A percentile compares a stretch with the other conserved stretches of the same genome.
These are phyloP conservation scores for Paradendryphiella salina DNA, from an alignment of 2,329 filamentous ascomycete species.

Conservation along the genomic window DNA sequence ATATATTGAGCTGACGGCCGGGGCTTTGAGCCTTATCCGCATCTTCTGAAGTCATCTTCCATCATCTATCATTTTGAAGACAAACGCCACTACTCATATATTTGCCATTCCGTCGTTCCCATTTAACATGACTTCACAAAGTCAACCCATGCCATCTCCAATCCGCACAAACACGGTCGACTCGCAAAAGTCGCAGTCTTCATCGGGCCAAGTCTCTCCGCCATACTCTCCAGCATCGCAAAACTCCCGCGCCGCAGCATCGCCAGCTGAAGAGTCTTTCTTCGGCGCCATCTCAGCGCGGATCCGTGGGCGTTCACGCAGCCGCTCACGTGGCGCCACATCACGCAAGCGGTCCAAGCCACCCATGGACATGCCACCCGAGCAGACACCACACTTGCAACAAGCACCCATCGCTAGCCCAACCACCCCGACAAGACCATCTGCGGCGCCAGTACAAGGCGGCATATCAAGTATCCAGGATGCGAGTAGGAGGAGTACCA, in stretches of 20 bases:
- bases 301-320: constrained; percentile 42
- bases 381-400: constrained; percentile 18
- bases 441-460: constrained; percentile 21
- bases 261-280: constrained; percentile 40
- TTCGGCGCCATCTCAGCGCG: constrained; percentile 43
- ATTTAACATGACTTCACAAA: constrained; percentile 31
- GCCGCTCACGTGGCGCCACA: constrained; percentile 31
- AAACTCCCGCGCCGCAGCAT: constrained; percentile 24
- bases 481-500: constrained; percentile 32
- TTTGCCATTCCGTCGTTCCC: neutral
- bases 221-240: constrained; percentile 26
- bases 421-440: constrained; percentile 13
- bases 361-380: constrained; percentile 33
- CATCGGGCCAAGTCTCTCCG: constrained; percentile 32
- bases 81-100: neutral
- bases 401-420: constrained; percentile 13
- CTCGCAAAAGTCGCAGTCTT: constrained; percentile 33
- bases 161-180: constrained; percentile 36
- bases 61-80: neutral
- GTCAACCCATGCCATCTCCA: constrained; percentile 36
- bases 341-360: constrained; percentile 39
- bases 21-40: constrained; percentile 34
- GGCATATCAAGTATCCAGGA: constrained; percentile 31
- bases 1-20: constrained; percentile 23
- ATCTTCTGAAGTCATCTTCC: constrained; percentile 17